Evolutionary conservation across 345 rosid genomes (phyloP).

Genomic region (Eucalyptus brandiana): DNA sequence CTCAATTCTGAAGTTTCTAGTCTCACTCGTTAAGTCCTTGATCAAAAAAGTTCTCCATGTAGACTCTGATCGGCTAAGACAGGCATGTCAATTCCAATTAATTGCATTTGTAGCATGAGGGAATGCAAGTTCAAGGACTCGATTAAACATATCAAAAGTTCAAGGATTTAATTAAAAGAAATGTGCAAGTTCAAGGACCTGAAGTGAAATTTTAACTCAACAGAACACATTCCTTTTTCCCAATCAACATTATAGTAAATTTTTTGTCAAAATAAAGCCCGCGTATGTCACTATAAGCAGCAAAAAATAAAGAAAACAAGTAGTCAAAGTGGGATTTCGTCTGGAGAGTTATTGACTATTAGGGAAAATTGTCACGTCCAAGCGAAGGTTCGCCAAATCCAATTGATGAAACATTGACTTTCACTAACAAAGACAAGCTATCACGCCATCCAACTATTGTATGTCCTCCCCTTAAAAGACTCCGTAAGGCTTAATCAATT

Average conservation of each 20-base stretch:
- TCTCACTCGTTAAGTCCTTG: not conserved
- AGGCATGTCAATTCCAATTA: not conserved
- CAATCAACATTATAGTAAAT: not conserved
- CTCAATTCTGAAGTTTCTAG: not conserved
- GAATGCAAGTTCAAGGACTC: too few species aligned
- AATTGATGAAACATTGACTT: not conserved
- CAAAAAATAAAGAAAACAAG: not conserved
- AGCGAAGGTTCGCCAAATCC: not conserved
- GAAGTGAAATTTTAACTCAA: not conserved
- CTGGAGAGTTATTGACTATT: not conserved
- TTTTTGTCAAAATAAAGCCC: not conserved
- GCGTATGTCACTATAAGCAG: not conserved
- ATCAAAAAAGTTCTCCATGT: not conserved
- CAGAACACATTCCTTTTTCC: not conserved
- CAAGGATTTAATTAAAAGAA: not conserved
- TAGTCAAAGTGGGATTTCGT: not conserved
- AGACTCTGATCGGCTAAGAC: not conserved
- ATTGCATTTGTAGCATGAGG: not conserved
- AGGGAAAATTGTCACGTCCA: not conserved
- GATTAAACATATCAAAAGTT: too few species aligned
- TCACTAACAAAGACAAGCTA: not conserved
- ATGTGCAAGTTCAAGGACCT: not conserved
- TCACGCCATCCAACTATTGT: not conserved
- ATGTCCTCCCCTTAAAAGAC: not conserved
- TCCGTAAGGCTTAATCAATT: not conserved